Evolutionary conservation across 2,329 filamentous ascomycete genomes (phyloP).

Genomic region (Cercospora janseana): DNA sequence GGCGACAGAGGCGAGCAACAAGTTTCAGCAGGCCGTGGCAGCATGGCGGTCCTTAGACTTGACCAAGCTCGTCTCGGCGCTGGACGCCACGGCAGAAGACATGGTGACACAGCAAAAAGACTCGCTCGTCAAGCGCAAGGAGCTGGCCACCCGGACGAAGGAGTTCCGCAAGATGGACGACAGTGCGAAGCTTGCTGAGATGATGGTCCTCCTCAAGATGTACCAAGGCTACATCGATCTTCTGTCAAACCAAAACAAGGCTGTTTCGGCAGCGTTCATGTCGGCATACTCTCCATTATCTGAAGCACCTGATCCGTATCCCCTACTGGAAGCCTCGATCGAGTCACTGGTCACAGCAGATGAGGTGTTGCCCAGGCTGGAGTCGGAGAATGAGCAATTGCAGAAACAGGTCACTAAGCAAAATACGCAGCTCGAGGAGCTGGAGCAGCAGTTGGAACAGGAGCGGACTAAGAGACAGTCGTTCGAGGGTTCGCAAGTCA

Average conservation of each 20-base stretch:
- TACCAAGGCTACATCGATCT: constrained; percentile 98
- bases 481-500: constrained; percentile 73
- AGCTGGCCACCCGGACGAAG: constrained; percentile 98
- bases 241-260: constrained; percentile 91
- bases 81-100: constrained; percentile 92
- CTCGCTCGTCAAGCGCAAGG: constrained; percentile 92
- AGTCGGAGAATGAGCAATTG: constrained; percentile 84
- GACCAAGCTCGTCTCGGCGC: constrained; percentile 73
- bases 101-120: constrained; percentile 91
- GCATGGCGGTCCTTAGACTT: constrained; percentile 95
- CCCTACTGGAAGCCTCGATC: constrained; percentile 90
- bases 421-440: constrained; percentile 77
- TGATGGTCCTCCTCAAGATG: constrained; percentile 81
- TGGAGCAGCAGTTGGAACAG: constrained; percentile 73
- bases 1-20: constrained; percentile 66
- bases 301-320: constrained; percentile 94
- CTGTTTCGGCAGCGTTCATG: constrained; percentile 87
- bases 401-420: constrained; percentile 73
- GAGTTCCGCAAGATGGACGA: constrained; percentile 95
- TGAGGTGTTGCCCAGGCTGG: constrained; percentile 85
- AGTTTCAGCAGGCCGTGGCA: constrained; percentile 93
- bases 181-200: constrained; percentile 76
- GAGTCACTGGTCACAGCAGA: constrained; percentile 90
- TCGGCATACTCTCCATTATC: constrained; percentile 90
- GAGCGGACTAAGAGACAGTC: constrained; percentile 71